phyloP scores from a whole-genome alignment of 2,329 filamentous ascomycete species.

The Aureobasidium pullulans region DNA sequence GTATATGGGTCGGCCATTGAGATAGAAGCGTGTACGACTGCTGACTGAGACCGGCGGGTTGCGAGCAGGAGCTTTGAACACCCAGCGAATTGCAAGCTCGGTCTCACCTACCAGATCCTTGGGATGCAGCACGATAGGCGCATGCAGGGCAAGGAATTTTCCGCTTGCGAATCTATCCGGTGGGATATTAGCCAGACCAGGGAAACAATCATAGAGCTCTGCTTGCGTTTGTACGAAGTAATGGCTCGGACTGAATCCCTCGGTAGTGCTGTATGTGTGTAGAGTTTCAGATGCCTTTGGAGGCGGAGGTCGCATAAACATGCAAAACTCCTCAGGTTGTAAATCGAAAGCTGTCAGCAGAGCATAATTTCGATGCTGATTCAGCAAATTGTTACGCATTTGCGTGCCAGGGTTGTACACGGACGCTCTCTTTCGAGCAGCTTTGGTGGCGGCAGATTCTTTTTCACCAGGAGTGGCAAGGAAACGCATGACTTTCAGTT shows the following conservation, averaged over 20 bases:
- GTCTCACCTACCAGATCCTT: neutral
- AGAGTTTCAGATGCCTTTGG: neutral
- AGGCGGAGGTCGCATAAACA: constrained; percentile 10
- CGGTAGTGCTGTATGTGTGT: constrained; percentile 6
- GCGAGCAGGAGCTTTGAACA: neutral
- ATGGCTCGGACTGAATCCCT: neutral
- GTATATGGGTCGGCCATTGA: neutral
- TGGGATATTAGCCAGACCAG: neutral
- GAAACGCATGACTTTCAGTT: constrained; percentile 11
- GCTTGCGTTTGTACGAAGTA: neutral
- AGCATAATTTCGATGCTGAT: neutral
- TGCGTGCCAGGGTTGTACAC: neutral
- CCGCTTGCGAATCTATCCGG: neutral
- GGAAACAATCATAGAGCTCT: neutral
- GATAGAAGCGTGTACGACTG: constrained; percentile 5
- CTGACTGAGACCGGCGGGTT: neutral
- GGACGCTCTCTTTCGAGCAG: neutral
- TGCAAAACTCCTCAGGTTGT: constrained; percentile 5
- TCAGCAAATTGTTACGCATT: neutral
- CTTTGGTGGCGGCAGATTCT: neutral
- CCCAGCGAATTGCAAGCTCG: neutral
- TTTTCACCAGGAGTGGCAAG: constrained; percentile 10
- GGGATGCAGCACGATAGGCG: constrained; percentile 1
- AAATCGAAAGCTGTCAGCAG: neutral
- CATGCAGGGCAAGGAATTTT: neutral